Evolutionary conservation across 257 asterid genomes (phyloP), one percentile per base, ranked within the genome.

Genomic region (Oldenlandia corymbosa): DNA sequence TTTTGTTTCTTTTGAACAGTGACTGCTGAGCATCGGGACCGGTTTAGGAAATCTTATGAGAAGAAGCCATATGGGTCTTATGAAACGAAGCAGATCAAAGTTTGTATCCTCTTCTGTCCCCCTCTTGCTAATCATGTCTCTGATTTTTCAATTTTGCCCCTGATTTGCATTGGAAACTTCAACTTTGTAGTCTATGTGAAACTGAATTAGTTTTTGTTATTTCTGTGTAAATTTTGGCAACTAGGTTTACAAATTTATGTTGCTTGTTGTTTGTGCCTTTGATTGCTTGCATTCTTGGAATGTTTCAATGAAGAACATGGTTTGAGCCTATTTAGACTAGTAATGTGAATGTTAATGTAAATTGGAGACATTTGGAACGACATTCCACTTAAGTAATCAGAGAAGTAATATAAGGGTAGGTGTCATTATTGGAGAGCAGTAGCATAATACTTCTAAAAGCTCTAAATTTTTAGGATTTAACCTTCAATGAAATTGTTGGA

Each of bases 61-160:
- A 71, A 79, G 79, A 87, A 84, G 82, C 68, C 69, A 61, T 80
- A 76, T 73, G 92, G 89, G 62, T 79, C 78, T 66, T 85, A 76
- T 63, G 95, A 86, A 43, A 69, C 76, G 24, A 84, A 86, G 78
- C 84, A 75, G 66, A 67, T 66, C 76, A 90, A 82, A 59, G 99
- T 90, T 60, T 41, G 95, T 78, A 64, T 66, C 37, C 61, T 81
- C 74, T 71, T 79, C 66, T 42, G n/a, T 61, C n/a, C 26, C 72
- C 73, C 66, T 48, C 65, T 3, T 71, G 27, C 21, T 5, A 4
- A 8, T 13, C 28, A 4, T 34, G 39, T 34, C 32, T 52, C 65
- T 18, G n/a, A 46, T 47, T 18, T 42, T 45, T 41, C n/a, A n/a
- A n/a, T n/a, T n/a, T n/a, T n/a, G n/a, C n/a, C n/a, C n/a, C n/a